Conservation (phyloP, 1,284 basidiomycete genomes). For the Afroboletus lepidellus region DNA sequence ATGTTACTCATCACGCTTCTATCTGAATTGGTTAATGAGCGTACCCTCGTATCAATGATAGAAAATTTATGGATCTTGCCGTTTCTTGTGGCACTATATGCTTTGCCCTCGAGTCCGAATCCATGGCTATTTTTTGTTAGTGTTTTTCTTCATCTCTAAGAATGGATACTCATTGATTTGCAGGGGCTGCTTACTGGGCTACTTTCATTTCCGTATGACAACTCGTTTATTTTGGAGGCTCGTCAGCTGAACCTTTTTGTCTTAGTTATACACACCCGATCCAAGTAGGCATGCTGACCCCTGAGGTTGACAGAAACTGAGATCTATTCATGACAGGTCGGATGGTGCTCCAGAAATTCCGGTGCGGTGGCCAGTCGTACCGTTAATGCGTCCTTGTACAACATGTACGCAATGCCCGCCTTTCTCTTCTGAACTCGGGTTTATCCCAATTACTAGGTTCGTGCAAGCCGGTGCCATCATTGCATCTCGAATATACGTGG, state of each 20-base stretch:
- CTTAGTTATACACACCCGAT: constrained; percentile 36
- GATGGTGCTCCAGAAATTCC: constrained; percentile 55
- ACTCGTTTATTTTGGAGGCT: not conserved
- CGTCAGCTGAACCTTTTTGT: not conserved
- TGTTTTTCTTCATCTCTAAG: not conserved
- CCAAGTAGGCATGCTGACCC: no score
- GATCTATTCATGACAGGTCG: constrained; percentile 42
- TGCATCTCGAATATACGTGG: constrained; percentile 46
- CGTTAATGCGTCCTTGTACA: constrained; percentile 55
- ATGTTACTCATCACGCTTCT: constrained; percentile 45
- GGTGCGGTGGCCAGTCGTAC: constrained; percentile 55
- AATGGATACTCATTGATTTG: not conserved
- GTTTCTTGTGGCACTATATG: constrained; percentile 16
- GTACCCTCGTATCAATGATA: constrained; percentile 46
- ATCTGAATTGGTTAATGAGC: constrained; percentile 48
- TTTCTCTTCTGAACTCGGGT: not conserved
- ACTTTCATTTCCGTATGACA: constrained; percentile 15
- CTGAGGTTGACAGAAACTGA: no score
- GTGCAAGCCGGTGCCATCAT: constrained; percentile 50
- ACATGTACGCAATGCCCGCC: constrained; percentile 38
- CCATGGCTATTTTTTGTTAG: constrained; percentile 15
- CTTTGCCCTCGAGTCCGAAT: constrained; percentile 10
- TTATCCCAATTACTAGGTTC: constrained; percentile 29
- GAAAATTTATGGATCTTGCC: constrained; percentile 50
- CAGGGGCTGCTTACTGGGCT: constrained; percentile 18